These are phyloP conservation scores for Reutealis trisperma DNA, from an alignment of 345 rosid species.

Conservation along the genomic window DNA sequence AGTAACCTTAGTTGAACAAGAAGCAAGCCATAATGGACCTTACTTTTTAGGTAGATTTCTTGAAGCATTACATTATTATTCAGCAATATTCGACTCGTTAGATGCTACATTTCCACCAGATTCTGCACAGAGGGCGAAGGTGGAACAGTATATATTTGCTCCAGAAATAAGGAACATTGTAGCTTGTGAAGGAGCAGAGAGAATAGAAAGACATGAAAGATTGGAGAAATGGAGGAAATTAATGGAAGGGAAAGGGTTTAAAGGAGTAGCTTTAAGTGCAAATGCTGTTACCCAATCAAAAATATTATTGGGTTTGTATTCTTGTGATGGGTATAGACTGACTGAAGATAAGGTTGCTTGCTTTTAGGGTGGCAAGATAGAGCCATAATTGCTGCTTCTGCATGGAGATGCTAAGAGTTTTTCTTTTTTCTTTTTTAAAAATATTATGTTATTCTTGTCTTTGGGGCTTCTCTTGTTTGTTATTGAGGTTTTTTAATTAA, in stretches of 20 bases:
- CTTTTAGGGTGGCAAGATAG: conserved; percentile 72
- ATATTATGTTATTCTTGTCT: conserved; percentile 2
- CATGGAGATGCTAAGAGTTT: conserved; percentile 52
- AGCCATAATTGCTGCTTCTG: conserved; percentile 62
- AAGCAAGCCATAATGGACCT: conserved; percentile 69
- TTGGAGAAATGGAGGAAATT: conserved; percentile 67
- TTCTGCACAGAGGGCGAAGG: conserved; percentile 61
- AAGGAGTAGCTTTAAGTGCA: conserved; percentile 53
- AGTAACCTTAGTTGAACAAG: conserved; percentile 61
- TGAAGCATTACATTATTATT: conserved; percentile 68
- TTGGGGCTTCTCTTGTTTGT: background rate
- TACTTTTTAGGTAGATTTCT: conserved; percentile 64
- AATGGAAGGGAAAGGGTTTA: conserved; percentile 70
- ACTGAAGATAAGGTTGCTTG: conserved; percentile 74
- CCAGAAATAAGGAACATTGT: conserved; percentile 66
- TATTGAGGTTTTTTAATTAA: background rate
- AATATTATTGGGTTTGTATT: conserved; percentile 55
- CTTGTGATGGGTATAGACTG: conserved; percentile 66
- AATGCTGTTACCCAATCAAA: conserved; percentile 70
- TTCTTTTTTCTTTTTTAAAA: conserved; percentile 5
- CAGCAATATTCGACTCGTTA: conserved; percentile 63
- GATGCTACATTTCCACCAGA: conserved; percentile 63
- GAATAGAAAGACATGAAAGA: conserved; percentile 63
- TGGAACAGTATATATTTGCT: conserved; percentile 62
- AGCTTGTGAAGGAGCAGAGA: conserved; percentile 60